Evolutionary conservation across 2,329 filamentous ascomycete species (phyloP).

Genomic region (Penicillium occitanis): DNA sequence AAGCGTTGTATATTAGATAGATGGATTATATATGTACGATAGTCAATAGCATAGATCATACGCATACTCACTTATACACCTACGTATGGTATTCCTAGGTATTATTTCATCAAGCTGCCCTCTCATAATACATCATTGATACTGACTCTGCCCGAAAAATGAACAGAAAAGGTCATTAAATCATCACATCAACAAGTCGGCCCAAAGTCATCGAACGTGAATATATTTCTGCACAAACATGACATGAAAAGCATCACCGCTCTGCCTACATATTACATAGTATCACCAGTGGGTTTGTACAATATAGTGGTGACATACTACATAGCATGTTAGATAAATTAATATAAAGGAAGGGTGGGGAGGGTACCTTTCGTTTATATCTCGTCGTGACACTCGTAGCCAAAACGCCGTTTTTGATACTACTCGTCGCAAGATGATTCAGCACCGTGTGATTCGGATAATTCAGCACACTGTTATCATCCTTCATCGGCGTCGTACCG

Average conservation of each 20-base stretch:
- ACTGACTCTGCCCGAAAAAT: not conserved
- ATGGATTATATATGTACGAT: not conserved
- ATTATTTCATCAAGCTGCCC: not conserved
- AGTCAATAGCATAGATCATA: not conserved
- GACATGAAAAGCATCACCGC: not conserved
- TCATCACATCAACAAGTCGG: slow-evolving; percentile 1
- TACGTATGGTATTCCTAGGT: not conserved
- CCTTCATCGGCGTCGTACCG: slow-evolving; percentile 86
- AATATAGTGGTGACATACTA: slow-evolving; percentile 97
- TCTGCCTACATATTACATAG: slow-evolving; percentile 28
- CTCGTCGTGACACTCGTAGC: slow-evolving; percentile 96
- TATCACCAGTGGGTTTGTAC: slow-evolving; percentile 76
- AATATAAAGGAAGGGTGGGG: not conserved
- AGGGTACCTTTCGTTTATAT: slow-evolving; percentile 76
- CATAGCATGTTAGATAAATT: not conserved
- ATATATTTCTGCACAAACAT: not conserved
- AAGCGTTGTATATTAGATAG: slow-evolving; percentile 9
- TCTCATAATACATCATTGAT: not conserved
- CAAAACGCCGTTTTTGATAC: slow-evolving; percentile 93
- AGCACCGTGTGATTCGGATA: slow-evolving; percentile 97
- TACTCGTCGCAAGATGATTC: slow-evolving; percentile 95
- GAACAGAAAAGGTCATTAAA: not conserved
- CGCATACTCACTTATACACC: not conserved
- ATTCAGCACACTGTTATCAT: slow-evolving; percentile 94
- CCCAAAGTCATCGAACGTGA: not conserved